Conservation (phyloP, 2,329 filamentous ascomycete genomes). For the Triangularia verruculosa region DNA sequence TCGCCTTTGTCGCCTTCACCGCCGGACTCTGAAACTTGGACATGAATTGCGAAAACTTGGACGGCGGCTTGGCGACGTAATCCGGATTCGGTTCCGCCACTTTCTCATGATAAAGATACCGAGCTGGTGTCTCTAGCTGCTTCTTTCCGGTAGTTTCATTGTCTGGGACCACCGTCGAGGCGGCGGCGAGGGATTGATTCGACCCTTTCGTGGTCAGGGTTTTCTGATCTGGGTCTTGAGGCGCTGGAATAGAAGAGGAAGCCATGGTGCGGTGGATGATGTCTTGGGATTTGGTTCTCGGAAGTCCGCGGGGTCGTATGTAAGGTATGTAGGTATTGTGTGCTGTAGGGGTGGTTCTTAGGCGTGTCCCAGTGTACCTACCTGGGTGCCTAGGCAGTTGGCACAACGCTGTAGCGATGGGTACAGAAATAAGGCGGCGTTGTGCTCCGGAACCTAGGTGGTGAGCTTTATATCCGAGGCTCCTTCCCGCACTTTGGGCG, state of each 20-base stretch:
- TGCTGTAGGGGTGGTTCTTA: background rate
- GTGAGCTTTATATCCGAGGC: background rate
- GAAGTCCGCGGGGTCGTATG: background rate
- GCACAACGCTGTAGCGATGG: background rate
- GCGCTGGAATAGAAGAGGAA: background rate
- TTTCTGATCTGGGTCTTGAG: background rate
- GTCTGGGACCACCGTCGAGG: background rate
- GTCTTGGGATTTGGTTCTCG: background rate
- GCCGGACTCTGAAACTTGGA: slow-evolving; percentile 21
- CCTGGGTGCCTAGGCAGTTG: too few relatives aligned
- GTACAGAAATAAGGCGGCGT: too few relatives aligned
- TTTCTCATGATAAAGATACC: slow-evolving; percentile 15
- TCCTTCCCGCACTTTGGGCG: background rate
- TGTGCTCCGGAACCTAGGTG: background rate
- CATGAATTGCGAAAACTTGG: slow-evolving; percentile 17
- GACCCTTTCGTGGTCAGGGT: background rate
- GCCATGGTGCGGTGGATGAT: background rate
- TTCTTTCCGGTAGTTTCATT: background rate
- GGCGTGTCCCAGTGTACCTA: too few relatives aligned
- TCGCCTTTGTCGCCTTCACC: slow-evolving; percentile 13
- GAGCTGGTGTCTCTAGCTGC: background rate
- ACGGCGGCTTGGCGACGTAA: slow-evolving; percentile 17
- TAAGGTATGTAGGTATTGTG: background rate
- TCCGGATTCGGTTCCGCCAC: slow-evolving; percentile 14
- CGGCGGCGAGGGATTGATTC: background rate